Evolutionary conservation across 140 eudicot species (phyloP), one percentile per base, ranked within the genome.

Genomic region (Ambrosia hybrid): DNA sequence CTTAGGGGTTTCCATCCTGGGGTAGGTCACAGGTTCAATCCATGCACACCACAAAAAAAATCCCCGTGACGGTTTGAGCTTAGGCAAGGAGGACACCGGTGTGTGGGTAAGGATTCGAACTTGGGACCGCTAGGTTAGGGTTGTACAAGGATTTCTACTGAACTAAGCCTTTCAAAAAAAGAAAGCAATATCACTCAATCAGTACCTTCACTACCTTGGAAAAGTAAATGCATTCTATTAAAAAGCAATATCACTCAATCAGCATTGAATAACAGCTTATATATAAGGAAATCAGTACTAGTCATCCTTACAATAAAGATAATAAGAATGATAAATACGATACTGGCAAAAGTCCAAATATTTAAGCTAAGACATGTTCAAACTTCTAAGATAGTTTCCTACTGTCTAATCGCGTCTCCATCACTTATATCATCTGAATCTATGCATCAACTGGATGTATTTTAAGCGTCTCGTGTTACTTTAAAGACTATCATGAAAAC

Each of bases 381-480:
- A 30, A 21, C 30, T 30, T 15, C 17, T 48, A 14, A 60, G 15
- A 60, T 49, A 45, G 60, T 49, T 48, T 13, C 59, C 21, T 12
- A 10, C 9, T 6, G 30, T 34, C 49, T 68, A 51, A 51, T 33
- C n/a, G 12, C 37, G 21, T 60, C 33, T 34, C 9, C 46, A 2
- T 60, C 46, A 60, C 45, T 10, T 1, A 34, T 60, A 10, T 60
- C 21, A 60, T 60, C 67, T 60, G 5, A 62, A 62, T 36, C 11
- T 62, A 62, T 62, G 68, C 49, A 62, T 37, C 68, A 6, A 62
- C 6, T 62, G 49, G 49, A 62, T 36, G 48, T 36, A 26, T 33
- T 61, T 37, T 36, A 36, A 61, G 49, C 6, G 37, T 61, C 49
- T 13, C 9, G 9, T 4, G 2, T 4, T 33, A 33, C 66, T 60